phyloP scores from a whole-genome alignment of 2,329 filamentous ascomycete species.

The Pseudogymnoascus destructans region DNA sequence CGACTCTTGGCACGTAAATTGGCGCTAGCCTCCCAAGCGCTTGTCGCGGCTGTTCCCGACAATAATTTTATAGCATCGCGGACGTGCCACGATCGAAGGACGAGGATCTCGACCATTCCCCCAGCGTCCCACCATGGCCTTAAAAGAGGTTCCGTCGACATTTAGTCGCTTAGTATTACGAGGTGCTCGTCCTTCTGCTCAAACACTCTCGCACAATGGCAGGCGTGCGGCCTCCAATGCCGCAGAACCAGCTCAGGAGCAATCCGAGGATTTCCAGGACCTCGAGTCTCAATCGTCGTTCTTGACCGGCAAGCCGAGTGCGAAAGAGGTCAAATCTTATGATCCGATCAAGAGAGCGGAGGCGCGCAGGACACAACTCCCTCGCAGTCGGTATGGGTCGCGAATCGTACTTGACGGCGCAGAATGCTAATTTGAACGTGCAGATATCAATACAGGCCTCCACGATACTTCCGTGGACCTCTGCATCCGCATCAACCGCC shows the following conservation, averaged over 20 bases:
- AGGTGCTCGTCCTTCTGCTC: slow-evolving; percentile 16
- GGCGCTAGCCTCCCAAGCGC: slow-evolving; percentile 1
- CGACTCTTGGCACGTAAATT: neutral
- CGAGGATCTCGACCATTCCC: neutral
- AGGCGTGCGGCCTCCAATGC: slow-evolving; percentile 23
- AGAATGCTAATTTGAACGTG: slow-evolving; percentile 12
- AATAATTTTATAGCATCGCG: slow-evolving; percentile 10
- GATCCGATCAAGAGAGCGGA: slow-evolving; percentile 36
- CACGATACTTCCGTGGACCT: slow-evolving; percentile 88
- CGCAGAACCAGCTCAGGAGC: slow-evolving; percentile 17
- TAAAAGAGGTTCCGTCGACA: slow-evolving; percentile 23
- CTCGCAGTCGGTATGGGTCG: slow-evolving; percentile 28
- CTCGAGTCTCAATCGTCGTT: slow-evolving; percentile 36
- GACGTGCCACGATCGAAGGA: neutral
- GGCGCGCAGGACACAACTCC: slow-evolving; percentile 28
- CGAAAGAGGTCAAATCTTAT: slow-evolving; percentile 30
- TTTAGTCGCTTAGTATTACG: slow-evolving; percentile 20
- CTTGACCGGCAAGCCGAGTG: slow-evolving; percentile 24
- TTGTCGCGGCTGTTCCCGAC: slow-evolving; percentile 9
- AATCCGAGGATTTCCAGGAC: slow-evolving; percentile 27
- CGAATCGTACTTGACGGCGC: slow-evolving; percentile 1
- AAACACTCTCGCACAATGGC: slow-evolving; percentile 12
- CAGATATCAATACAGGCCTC: slow-evolving; percentile 90
- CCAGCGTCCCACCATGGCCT: slow-evolving; percentile 21
- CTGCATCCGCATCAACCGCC: slow-evolving; percentile 87